phyloP scores from a whole-genome alignment of 2,329 filamentous ascomycete genomes.

The Pseudogymnoascus sp. region DNA sequence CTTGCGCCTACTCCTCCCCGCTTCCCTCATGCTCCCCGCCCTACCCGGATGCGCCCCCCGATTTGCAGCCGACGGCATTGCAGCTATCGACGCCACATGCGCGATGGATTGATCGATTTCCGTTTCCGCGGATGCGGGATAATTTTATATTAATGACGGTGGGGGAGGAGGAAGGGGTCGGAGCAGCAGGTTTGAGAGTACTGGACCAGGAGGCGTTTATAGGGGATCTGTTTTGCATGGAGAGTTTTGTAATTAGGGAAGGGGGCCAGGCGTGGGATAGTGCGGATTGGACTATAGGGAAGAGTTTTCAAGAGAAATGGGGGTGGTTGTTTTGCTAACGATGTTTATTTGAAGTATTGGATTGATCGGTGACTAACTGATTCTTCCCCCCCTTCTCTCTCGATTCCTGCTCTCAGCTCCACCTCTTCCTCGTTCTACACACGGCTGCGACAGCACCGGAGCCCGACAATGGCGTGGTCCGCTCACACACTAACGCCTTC shows the following conservation, averaged over 20 bases:
- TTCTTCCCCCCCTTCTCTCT: not conserved
- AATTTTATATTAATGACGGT: conserved; percentile 15
- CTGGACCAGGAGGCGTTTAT: conserved; percentile 3
- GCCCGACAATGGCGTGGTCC: not conserved
- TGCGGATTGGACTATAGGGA: not conserved
- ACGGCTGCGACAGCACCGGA: too few relatives aligned
- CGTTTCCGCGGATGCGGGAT: conserved; percentile 14
- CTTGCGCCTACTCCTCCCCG: conserved; percentile 12
- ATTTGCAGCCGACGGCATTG: conserved; percentile 13
- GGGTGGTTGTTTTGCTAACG: conserved; percentile 8
- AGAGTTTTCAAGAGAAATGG: not conserved
- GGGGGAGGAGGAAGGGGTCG: not conserved
- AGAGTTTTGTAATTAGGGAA: conserved; percentile 6
- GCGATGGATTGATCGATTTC: conserved; percentile 19
- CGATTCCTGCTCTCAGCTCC: not conserved
- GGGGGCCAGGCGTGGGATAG: conserved; percentile 5
- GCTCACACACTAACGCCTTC: not conserved
- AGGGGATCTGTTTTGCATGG: not conserved
- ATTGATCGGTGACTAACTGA: not conserved
- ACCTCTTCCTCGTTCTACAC: not conserved
- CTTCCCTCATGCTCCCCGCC: not conserved
- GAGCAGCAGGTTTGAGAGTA: not conserved
- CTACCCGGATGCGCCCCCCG: conserved; percentile 7
- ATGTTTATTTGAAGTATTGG: not conserved
- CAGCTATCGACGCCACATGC: conserved; percentile 15